Conservation (phyloP, 345 rosid species). For the Populus davidiana region DNA sequence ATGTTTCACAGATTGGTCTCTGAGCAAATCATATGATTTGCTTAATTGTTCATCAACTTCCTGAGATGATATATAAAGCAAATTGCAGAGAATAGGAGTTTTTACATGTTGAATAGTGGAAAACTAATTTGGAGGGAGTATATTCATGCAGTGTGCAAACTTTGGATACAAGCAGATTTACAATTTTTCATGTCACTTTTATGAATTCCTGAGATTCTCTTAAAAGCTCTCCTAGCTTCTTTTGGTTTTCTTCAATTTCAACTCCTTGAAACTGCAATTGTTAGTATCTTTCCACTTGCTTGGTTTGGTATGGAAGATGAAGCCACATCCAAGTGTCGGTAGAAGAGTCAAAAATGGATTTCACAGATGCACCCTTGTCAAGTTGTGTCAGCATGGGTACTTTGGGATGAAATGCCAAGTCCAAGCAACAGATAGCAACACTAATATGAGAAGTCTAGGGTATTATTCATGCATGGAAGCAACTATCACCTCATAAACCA, state of each 20-base stretch:
- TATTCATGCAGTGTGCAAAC: neutral
- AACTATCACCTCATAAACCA: neutral
- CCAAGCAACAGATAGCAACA: neutral
- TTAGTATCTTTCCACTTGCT: neutral
- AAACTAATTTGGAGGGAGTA: neutral
- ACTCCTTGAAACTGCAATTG: neutral
- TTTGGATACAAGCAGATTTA: neutral
- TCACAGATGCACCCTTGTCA: neutral
- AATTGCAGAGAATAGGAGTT: neutral
- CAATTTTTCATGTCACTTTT: neutral
- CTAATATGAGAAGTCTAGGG: neutral
- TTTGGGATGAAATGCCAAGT: neutral
- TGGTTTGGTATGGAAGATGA: neutral
- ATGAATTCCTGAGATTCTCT: neutral
- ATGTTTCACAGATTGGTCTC: neutral
- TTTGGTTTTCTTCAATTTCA: neutral
- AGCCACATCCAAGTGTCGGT: neutral
- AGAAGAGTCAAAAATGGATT: neutral
- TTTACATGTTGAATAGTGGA: neutral
- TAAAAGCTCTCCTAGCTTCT: neutral
- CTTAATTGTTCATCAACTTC: neutral
- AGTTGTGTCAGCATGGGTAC: neutral
- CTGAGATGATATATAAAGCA: neutral
- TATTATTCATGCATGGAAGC: neutral
- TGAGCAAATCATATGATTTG: neutral